phyloP scores from a whole-genome alignment of 129 eudicot species.

The Flaveria brownii region DNA sequence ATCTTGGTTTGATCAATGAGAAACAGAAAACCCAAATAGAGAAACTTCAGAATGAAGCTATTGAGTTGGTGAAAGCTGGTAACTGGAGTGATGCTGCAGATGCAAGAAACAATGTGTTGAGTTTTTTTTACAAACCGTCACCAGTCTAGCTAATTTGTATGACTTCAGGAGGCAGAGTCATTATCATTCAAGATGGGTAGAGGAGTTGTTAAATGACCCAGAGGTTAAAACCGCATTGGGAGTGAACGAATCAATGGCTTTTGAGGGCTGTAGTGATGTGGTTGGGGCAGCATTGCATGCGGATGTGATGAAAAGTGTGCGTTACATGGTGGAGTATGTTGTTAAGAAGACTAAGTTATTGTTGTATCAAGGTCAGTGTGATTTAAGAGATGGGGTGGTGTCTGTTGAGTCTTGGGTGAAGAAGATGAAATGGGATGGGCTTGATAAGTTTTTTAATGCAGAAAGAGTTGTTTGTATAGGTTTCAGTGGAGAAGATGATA shows the following conservation, averaged over 20 bases:
- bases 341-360: slow-evolving; percentile 56
- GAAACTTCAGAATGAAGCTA: slow-evolving; percentile 48
- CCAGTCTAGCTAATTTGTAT: slow-evolving; percentile 76
- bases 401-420: slow-evolving; percentile 74
- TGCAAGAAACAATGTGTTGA: slow-evolving; percentile 47
- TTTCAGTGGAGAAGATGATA: too few relatives aligned
- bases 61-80: slow-evolving; percentile 31
- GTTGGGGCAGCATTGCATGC: slow-evolving; percentile 48
- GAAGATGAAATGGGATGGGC: slow-evolving; percentile 73
- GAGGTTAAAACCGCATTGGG: slow-evolving; percentile 60
- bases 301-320: slow-evolving; percentile 94
- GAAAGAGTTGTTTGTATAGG: slow-evolving; percentile 80
- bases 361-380: slow-evolving; percentile 82
- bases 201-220: slow-evolving; percentile 39
- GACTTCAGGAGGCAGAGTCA: slow-evolving; percentile 61
- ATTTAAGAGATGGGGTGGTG: slow-evolving; percentile 85
- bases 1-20: slow-evolving; percentile 65
- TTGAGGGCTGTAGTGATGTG: slow-evolving; percentile 54
- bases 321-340: slow-evolving; percentile 73
- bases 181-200: slow-evolving; percentile 50
- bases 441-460: slow-evolving; percentile 49
- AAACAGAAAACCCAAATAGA: slow-evolving; percentile 66
- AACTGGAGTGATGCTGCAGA: slow-evolving; percentile 71
- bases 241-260: slow-evolving; percentile 52
- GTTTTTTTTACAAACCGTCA: slow-evolving; percentile 43